Evolutionary conservation across 805 yeast species (phyloP).

Genomic region (Zygoascus ofunaensis): DNA sequence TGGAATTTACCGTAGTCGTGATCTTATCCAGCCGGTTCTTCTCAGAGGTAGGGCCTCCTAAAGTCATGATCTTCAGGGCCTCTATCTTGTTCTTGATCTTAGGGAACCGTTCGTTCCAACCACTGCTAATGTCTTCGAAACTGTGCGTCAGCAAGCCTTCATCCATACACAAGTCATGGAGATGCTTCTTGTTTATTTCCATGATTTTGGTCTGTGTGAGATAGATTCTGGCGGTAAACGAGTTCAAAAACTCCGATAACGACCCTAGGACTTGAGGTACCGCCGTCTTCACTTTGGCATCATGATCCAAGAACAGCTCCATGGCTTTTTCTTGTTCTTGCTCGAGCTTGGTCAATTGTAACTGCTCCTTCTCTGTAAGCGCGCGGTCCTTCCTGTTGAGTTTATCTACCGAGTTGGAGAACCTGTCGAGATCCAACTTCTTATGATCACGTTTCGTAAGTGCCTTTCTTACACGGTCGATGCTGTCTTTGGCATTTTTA

Average conservation of each 20-base stretch:
- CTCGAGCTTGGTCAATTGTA: slow-evolving; percentile 20
- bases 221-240: slow-evolving; percentile 23
- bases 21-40: slow-evolving; percentile 20
- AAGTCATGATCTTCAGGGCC: slow-evolving; percentile 18
- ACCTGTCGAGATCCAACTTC: slow-evolving; percentile 31
- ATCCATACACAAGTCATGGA: slow-evolving; percentile 8
- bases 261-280: slow-evolving; percentile 23
- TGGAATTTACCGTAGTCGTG: slow-evolving; percentile 7
- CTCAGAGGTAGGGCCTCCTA: slow-evolving; percentile 23
- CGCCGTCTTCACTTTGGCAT: slow-evolving; percentile 21
- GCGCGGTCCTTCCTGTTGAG: slow-evolving; percentile 18
- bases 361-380: slow-evolving; percentile 24
- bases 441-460: slow-evolving; percentile 30
- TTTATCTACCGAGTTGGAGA: slow-evolving; percentile 25
- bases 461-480: slow-evolving; percentile 25
- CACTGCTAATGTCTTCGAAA: slow-evolving; percentile 17
- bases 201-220: slow-evolving; percentile 22
- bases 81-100: slow-evolving; percentile 22
- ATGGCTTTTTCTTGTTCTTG: slow-evolving; percentile 25
- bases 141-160: background rate
- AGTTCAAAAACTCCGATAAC: slow-evolving; percentile 26
- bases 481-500: slow-evolving; percentile 19
- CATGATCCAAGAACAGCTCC: slow-evolving; percentile 24
- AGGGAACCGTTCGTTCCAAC: slow-evolving; percentile 24
- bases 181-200: slow-evolving; percentile 17